Conservation (phyloP, 352 stramenopile species). For the Pythium biforme region DNA sequence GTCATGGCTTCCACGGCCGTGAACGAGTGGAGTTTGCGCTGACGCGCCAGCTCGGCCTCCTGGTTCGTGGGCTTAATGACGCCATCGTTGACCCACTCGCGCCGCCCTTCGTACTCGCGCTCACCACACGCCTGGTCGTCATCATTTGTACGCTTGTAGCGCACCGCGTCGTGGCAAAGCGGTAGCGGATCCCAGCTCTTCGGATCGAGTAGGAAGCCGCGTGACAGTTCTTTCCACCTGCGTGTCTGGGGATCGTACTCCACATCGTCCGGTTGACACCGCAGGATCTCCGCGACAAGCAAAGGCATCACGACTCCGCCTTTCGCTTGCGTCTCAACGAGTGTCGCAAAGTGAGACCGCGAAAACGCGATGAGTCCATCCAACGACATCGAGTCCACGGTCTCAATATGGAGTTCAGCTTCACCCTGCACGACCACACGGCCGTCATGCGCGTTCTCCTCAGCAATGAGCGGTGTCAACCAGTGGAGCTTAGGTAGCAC, state of each 20-base stretch:
- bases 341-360: conserved; percentile 40
- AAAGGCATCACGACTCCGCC: conserved; percentile 54
- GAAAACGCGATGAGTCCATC: conserved; percentile 36
- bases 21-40: conserved; percentile 37
- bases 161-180: conserved; percentile 49
- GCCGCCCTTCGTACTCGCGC: conserved; percentile 52
- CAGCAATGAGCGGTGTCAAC: conserved; percentile 49
- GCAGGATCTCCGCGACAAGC: conserved; percentile 54
- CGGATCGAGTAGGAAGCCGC: conserved; percentile 59
- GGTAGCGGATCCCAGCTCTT: conserved; percentile 59
- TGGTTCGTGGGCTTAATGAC: conserved; percentile 52
- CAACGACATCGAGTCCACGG: conserved; percentile 35
- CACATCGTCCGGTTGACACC: conserved; percentile 20
- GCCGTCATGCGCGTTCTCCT: conserved; percentile 21
- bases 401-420: conserved; percentile 30
- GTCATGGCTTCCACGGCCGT: conserved; percentile 27
- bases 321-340: conserved; percentile 26
- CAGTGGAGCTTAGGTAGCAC: conserved; percentile 74
- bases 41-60: conserved; percentile 22
- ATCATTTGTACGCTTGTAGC: conserved; percentile 40
- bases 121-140: conserved; percentile 24
- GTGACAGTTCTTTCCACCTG: conserved; percentile 53
- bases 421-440: conserved; percentile 37
- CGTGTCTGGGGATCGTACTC: conserved; percentile 7
- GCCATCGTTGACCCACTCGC: conserved; percentile 38